Conservation (phyloP, 2,329 filamentous ascomycete genomes). For the Decorospora gaudefroyi region DNA sequence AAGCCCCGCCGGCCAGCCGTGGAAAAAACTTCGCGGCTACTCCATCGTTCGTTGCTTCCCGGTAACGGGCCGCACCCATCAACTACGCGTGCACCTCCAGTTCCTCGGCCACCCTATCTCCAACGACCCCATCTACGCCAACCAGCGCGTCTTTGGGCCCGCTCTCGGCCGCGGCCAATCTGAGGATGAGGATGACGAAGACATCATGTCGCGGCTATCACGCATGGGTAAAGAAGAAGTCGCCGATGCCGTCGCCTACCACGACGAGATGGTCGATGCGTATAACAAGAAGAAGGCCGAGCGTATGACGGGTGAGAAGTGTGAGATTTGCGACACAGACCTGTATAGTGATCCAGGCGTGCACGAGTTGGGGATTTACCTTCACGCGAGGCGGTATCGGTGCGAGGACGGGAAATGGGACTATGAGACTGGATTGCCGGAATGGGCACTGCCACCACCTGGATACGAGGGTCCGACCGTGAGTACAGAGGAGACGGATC, state of each 20-base stretch:
- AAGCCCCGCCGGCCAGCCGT: conserved; percentile 49
- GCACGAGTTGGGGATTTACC: conserved; percentile 89
- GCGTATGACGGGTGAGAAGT: conserved; percentile 85
- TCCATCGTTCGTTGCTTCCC: conserved; percentile 94
- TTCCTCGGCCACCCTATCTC: conserved; percentile 93
- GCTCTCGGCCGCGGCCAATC: conserved; percentile 73
- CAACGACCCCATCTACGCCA: conserved; percentile 98
- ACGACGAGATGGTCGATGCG: conserved; percentile 88
- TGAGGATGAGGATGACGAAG: conserved; percentile 75
- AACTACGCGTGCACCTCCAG: conserved; percentile 92
- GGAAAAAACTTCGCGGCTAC: conserved; percentile 70
- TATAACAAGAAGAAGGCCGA: conserved; percentile 92
- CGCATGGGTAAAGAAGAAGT: conserved; percentile 95
- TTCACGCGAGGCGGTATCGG: conserved; percentile 90
- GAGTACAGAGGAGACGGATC: conserved; percentile 58
- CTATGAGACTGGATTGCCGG: conserved; percentile 81
- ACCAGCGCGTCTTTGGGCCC: conserved; percentile 86
- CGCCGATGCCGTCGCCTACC: conserved; percentile 87
- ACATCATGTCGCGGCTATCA: conserved; percentile 82
- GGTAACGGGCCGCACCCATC: conserved; percentile 91
- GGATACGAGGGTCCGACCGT: conserved; percentile 72
- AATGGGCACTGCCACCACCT: conserved; percentile 82
- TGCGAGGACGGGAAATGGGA: conserved; percentile 82
- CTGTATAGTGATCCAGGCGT: conserved; percentile 89
- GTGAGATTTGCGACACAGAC: conserved; percentile 80